A percentile compares a stretch with the other conserved stretches of the same genome.
Evolutionary conservation across 1,139 yeast species (phyloP).

Genomic region (Hyphopichia pseudoburtonii): DNA sequence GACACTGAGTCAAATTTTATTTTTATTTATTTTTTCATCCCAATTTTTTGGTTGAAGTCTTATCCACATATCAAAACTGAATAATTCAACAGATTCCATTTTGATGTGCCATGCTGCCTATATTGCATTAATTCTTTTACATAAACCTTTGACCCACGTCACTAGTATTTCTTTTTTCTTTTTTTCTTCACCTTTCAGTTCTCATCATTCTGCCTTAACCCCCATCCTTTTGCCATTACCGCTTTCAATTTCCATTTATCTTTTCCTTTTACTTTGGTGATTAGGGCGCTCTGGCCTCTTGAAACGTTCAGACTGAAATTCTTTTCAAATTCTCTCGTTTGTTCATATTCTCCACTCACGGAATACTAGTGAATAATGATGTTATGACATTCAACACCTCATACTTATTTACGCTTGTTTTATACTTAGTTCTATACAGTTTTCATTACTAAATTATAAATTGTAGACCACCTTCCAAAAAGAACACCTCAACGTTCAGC

Average conservation of each 20-base stretch:
- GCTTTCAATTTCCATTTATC: not conserved
- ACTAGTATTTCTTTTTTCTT: no score
- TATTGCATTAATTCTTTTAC: constrained; percentile 11
- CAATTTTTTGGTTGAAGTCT: no score
- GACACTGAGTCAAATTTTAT: constrained; percentile 29
- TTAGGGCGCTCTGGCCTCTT: no score
- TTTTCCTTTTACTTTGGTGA: not conserved
- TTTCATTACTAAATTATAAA: no score
- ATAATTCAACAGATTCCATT: constrained; percentile 20
- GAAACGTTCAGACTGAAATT: no score
- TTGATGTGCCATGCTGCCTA: constrained; percentile 6
- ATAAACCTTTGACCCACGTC: no score
- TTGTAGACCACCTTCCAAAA: no score
- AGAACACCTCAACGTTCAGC: not conserved
- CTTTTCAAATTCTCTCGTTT: no score
- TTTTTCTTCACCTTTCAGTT: not conserved
- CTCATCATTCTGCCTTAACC: no score
- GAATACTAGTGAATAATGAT: constrained; percentile 21
- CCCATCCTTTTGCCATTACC: not conserved
- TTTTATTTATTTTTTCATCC: no score
- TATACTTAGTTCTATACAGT: not conserved
- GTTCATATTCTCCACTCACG: constrained; percentile 4
- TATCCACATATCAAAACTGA: no score
- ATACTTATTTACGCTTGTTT: constrained; percentile 13
- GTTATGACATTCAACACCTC: constrained; percentile 43